Percentiles rank a stretch among this genome's conserved stretches.
These are phyloP conservation scores for Brassica cretica DNA, from an alignment of 345 rosid species.

Conservation along the genomic window DNA sequence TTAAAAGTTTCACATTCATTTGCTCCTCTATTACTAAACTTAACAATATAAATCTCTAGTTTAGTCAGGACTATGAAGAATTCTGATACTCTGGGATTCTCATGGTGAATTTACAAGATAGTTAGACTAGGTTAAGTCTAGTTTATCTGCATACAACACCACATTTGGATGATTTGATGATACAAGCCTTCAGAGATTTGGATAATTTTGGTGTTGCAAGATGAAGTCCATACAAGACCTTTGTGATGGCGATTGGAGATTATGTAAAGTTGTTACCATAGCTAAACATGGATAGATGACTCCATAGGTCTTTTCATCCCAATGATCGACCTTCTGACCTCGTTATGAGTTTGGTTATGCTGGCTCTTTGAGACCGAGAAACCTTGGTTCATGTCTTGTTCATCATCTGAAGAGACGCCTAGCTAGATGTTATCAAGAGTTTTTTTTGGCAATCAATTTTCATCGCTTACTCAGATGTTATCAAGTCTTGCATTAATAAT, in stretches of 20 bases:
- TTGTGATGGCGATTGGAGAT: background rate
- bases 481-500: too few relatives aligned
- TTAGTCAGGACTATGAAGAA: too few relatives aligned
- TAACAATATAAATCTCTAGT: too few relatives aligned
- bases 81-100: background rate
- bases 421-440: too few relatives aligned
- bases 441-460: too few relatives aligned
- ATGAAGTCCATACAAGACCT: background rate
- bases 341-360: slow-evolving; percentile 37
- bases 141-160: slow-evolving; percentile 10
- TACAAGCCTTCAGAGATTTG: background rate
- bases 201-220: slow-evolving; percentile 20
- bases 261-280: slow-evolving; percentile 1
- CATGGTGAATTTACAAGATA: slow-evolving; percentile 22
- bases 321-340: slow-evolving; percentile 47
- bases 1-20: too few relatives aligned
- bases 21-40: too few relatives aligned
- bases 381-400: too few relatives aligned
- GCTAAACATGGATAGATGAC: slow-evolving; percentile 26
- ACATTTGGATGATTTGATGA: slow-evolving; percentile 5
- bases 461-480: too few relatives aligned
- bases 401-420: too few relatives aligned
- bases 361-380: slow-evolving; percentile 35
- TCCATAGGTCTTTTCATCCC: slow-evolving; percentile 61
- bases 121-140: background rate